Percentiles rank a stretch among this genome's conserved stretches.
These are phyloP conservation scores for Apophysomyces trapeziformis DNA, from an alignment of 371 early-diverging fungal species.

Conservation along the genomic window DNA sequence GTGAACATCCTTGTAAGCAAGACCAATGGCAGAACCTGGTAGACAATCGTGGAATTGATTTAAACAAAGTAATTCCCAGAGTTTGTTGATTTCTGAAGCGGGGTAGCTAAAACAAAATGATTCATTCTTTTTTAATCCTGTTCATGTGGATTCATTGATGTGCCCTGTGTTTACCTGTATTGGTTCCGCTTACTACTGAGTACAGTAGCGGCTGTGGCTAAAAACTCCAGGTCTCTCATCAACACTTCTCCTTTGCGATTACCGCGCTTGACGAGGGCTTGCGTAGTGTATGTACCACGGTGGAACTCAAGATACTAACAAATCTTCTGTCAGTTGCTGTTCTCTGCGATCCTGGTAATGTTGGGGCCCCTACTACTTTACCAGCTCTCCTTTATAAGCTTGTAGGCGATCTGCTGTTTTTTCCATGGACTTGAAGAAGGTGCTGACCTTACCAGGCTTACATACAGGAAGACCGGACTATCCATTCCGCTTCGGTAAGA, in stretches of 20 bases:
- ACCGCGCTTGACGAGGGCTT: slow-evolving; percentile 81
- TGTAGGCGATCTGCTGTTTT: slow-evolving; percentile 69
- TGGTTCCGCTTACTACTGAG: slow-evolving; percentile 16
- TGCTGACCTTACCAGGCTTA: slow-evolving; percentile 73
- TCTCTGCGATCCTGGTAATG: no score
- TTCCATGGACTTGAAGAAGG: slow-evolving; percentile 82
- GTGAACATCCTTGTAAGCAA: slow-evolving; percentile 87
- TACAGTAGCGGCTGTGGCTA: slow-evolving; percentile 54
- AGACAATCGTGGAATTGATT: slow-evolving; percentile 98
- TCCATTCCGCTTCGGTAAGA: background rate
- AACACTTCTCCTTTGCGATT: slow-evolving; percentile 88
- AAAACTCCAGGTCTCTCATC: slow-evolving; percentile 83
- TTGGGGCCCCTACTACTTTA: slow-evolving; percentile 27
- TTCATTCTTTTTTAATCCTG: slow-evolving; percentile 9
- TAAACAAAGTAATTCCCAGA: slow-evolving; percentile 93
- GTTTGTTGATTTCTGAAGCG: slow-evolving; percentile 65
- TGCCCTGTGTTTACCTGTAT: slow-evolving; percentile 18
- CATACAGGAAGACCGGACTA: slow-evolving; percentile 79
- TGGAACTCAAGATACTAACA: slow-evolving; percentile 84
- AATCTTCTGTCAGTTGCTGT: background rate
- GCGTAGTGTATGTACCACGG: slow-evolving; percentile 96
- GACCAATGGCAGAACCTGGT: slow-evolving; percentile 91
- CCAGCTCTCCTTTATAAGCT: slow-evolving; percentile 93
- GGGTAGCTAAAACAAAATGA: slow-evolving; percentile 59
- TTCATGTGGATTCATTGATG: no score